Base-by-base conservation (phyloP, 495 filamentous ascomycete species). In the Delitschia confertaspora region DNA sequence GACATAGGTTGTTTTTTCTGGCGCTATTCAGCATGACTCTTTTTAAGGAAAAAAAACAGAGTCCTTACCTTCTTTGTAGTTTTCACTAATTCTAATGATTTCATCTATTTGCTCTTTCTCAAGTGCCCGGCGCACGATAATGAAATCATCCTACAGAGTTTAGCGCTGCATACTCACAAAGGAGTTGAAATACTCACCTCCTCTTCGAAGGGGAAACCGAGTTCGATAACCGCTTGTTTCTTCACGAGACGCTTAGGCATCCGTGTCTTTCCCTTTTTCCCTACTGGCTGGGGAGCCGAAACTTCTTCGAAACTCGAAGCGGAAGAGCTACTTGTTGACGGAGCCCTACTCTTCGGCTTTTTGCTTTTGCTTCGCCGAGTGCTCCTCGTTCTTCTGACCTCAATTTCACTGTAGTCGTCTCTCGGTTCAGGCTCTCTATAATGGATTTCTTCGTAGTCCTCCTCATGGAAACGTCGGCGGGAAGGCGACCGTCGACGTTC, bases 51-150 rank as follows among this genome's bases (percentile, higher is more conserved):
- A 18, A 36, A 27, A n/a, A 22, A 31, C 63, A 35, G 49, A 74
- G 69, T 64, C 38, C 32, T 63, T 70, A 60, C 77, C 74, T 47
- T 78, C 81, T 22, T 83, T 75, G 49, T 65, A 65, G 16, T 24
- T 53, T 53, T 84, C 81, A 58, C 85, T 93, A 29, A 86, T 66
- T 47, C 74, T 79, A 49, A 95, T 82, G 41, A 93, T 68, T 51
- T 89, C 81, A 56, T 94, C 87, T 53, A 95, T 95, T 49, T 93
- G 83, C 20, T 86, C 78, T 47, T 91, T 88, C 9, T 82, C 85
- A 17, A 95, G 71, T 2, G 88, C 88, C 49, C 80, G 77, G 53
- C 78, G 75, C 13, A 95, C 79, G 45, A 93, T 72, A 56, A 89
- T 74, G 36, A 76, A 76, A 35, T 82, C 78, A 27, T 79, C 85